Conservation (phyloP, 768 basidiomycete genomes). For the Boletus rufocinnamomeus region DNA sequence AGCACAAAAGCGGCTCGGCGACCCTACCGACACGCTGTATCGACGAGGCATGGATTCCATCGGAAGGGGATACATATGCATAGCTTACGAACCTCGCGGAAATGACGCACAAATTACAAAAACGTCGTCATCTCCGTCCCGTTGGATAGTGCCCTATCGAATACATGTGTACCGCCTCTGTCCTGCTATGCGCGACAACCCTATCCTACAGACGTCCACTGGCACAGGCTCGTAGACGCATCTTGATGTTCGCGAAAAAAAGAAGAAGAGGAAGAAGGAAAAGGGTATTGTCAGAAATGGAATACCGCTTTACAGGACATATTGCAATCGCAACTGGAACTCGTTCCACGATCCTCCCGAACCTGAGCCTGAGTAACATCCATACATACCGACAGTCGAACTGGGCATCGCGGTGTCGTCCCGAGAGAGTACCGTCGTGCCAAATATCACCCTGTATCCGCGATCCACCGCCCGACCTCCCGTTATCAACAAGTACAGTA, state of each 20-base stretch:
- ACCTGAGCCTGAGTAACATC: constrained; percentile 1
- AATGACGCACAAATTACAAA: constrained; percentile 5
- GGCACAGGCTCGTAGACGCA: neutral
- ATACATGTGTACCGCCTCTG: neutral
- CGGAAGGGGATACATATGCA: neutral
- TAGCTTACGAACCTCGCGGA: constrained; percentile 8
- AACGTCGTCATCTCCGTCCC: neutral
- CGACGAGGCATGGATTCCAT: constrained; percentile 24
- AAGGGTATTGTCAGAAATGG: neutral
- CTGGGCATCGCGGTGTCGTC: neutral
- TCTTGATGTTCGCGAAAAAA: neutral
- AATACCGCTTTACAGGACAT: neutral
- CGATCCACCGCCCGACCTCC: constrained; percentile 6
- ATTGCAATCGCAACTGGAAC: neutral
- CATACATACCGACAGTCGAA: neutral
- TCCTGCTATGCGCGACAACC: neutral
- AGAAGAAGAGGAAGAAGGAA: neutral
- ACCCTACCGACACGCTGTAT: constrained; percentile 29
- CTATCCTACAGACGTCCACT: neutral
- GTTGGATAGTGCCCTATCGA: neutral
- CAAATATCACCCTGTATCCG: constrained; percentile 5
- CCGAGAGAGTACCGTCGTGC: neutral
- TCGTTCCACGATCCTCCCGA: constrained; percentile 7
- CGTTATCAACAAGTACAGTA: neutral
- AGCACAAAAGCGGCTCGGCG: constrained; percentile 2